phyloP scores from a whole-genome alignment of 2,329 filamentous ascomycete species.

The Fusarium cicatricum region DNA sequence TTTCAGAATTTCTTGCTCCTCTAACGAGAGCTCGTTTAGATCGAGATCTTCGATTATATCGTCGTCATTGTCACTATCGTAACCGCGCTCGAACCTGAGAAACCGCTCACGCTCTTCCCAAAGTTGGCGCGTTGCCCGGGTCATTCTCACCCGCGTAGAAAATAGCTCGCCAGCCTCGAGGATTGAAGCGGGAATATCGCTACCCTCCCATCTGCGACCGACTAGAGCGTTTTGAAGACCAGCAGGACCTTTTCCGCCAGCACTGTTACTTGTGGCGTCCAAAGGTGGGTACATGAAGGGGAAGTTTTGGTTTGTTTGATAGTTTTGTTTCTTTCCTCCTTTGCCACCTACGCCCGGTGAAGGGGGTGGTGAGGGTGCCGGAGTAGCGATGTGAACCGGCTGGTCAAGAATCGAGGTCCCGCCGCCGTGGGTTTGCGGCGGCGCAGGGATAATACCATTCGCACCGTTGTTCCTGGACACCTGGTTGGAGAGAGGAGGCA shows the following conservation, averaged over 20 bases:
- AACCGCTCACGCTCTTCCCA: conserved; percentile 95
- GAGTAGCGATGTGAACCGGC: conserved; percentile 98
- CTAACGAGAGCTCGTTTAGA: conserved; percentile 53
- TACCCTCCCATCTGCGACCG: conserved; percentile 89
- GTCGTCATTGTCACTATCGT: conserved; percentile 65
- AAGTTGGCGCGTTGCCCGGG: conserved; percentile 87
- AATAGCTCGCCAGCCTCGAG: conserved; percentile 94
- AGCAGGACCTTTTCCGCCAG: conserved; percentile 87
- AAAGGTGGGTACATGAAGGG: conserved; percentile 96
- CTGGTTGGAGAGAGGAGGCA: conserved; percentile 84
- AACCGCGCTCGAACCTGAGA: conserved; percentile 91
- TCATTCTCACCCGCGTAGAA: conserved; percentile 88
- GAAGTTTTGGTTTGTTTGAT: conserved; percentile 98
- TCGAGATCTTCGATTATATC: conserved; percentile 59
- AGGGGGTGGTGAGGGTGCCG: conserved; percentile 92
- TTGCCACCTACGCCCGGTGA: conserved; percentile 89
- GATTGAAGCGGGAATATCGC: conserved; percentile 92
- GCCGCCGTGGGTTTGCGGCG: conserved; percentile 62
- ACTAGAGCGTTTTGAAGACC: conserved; percentile 82
- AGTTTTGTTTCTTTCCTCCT: conserved; percentile 97
- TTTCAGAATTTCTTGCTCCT: conserved; percentile 51
- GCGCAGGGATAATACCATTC: conserved; percentile 68
- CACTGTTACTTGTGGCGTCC: conserved; percentile 86
- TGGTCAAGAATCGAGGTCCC: conserved; percentile 89
- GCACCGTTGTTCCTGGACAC: conserved; percentile 67